A percentile compares a stretch with the other conserved stretches of the same genome.
Conservation (phyloP, 2,329 filamentous ascomycete genomes). For the Diaporthe capsici region DNA sequence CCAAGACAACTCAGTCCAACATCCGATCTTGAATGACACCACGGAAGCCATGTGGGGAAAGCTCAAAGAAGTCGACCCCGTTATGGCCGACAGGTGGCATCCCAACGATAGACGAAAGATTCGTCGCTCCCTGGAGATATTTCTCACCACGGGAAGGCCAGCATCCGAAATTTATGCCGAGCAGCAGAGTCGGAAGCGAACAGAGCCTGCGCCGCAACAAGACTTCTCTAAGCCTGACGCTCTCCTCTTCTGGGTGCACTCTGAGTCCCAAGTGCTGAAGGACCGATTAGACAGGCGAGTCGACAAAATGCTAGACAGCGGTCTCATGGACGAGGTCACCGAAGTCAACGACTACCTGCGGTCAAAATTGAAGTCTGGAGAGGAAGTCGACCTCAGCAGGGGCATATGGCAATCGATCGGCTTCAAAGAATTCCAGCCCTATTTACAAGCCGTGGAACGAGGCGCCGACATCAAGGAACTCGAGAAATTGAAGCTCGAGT, state of each 20-base stretch:
- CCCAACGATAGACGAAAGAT: slow-evolving; percentile 95
- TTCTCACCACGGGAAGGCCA: slow-evolving; percentile 81
- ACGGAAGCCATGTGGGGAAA: slow-evolving; percentile 80
- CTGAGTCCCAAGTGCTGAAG: slow-evolving; percentile 77
- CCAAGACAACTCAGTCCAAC: slow-evolving; percentile 58
- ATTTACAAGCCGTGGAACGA: slow-evolving; percentile 66
- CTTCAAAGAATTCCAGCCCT: slow-evolving; percentile 89
- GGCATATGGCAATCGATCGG: slow-evolving; percentile 98
- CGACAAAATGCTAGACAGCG: slow-evolving; percentile 81
- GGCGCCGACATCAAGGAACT: slow-evolving; percentile 56
- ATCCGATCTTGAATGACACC: slow-evolving; percentile 79
- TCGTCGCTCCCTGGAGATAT: slow-evolving; percentile 90
- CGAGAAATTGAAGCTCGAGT: slow-evolving; percentile 67
- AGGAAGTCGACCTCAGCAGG: slow-evolving; percentile 76
- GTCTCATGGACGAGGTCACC: slow-evolving; percentile 64
- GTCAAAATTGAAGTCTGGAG: slow-evolving; percentile 57
- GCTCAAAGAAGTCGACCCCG: slow-evolving; percentile 85
- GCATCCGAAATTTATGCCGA: slow-evolving; percentile 91
- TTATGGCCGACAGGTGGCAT: slow-evolving; percentile 94
- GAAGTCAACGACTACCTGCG: slow-evolving; percentile 60
- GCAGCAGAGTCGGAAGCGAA: slow-evolving; percentile 67
- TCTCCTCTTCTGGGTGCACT: slow-evolving; percentile 89
- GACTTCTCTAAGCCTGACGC: slow-evolving; percentile 55
- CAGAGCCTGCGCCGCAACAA: slow-evolving; percentile 42
- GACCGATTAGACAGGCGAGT: slow-evolving; percentile 82